Conservation (phyloP, 768 basidiomycete species). For the Lepiota brunneoincarnata region DNA sequence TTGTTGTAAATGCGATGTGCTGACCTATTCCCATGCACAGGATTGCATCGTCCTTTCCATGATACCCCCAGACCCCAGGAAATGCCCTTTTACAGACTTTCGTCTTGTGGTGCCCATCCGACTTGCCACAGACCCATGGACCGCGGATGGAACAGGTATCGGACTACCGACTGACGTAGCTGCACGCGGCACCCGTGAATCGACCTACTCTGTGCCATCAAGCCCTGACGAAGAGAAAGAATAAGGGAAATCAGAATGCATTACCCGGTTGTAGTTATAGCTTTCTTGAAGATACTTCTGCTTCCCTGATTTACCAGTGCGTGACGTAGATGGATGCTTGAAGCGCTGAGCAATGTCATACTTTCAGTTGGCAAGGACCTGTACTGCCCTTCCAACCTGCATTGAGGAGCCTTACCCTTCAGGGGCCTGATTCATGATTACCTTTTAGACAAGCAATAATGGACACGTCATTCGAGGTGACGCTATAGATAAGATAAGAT, state of each 20-base stretch:
- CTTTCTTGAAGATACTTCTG: no score
- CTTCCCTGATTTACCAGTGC: no score
- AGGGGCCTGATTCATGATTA: no score
- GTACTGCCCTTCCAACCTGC: no score
- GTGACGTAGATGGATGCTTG: no score
- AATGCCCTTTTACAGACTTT: constrained; percentile 56
- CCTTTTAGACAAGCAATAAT: no score
- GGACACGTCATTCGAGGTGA: no score
- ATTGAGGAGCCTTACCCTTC: no score
- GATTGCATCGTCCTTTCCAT: constrained; percentile 65
- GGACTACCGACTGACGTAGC: constrained; percentile 7
- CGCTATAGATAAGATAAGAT: constrained; percentile 21
- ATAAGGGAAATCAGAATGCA: not conserved
- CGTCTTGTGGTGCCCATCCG: constrained; percentile 63
- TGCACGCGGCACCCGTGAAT: constrained; percentile 1
- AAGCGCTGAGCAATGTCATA: no score
- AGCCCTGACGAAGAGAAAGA: not conserved
- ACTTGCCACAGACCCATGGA: constrained; percentile 62
- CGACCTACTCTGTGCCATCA: not conserved
- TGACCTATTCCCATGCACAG: constrained; percentile 27
- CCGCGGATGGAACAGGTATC: constrained; percentile 35
- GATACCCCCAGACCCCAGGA: constrained; percentile 52
- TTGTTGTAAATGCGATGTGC: not conserved
- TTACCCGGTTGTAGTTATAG: no score
- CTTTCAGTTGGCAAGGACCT: no score